Percentiles rank a stretch among this genome's conserved stretches.
These are phyloP conservation scores for Rickenella mellea DNA, from an alignment of 768 basidiomycete species.

Conservation along the genomic window DNA sequence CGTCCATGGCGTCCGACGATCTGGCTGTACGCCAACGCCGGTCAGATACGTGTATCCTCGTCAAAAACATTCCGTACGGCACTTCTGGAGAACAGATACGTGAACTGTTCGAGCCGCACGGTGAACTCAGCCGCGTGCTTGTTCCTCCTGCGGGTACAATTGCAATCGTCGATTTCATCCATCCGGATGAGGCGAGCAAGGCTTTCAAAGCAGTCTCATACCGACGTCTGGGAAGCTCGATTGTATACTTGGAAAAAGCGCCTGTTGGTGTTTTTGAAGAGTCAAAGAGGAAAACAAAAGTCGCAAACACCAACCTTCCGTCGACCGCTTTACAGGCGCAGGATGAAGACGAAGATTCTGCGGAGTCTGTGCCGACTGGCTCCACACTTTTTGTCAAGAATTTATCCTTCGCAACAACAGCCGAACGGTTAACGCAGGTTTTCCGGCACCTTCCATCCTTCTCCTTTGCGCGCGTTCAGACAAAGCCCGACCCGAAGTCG, in stretches of 20 bases:
- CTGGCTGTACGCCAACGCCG: conserved; percentile 21
- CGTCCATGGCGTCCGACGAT: conserved; percentile 17
- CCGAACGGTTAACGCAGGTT: conserved; percentile 56
- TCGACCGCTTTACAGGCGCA: conserved; percentile 16
- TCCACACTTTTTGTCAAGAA: conserved; percentile 94
- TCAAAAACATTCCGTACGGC: conserved; percentile 95
- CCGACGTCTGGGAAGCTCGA: conserved; percentile 76
- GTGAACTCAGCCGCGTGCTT: conserved; percentile 58
- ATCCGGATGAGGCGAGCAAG: conserved; percentile 55
- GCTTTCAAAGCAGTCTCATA: conserved; percentile 84
- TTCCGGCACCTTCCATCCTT: conserved; percentile 74
- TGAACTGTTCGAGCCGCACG: conserved; percentile 71
- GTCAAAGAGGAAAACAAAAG: conserved; percentile 10
- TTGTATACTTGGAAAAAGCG: conserved; percentile 90
- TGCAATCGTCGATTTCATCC: conserved; percentile 82
- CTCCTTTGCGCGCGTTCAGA: conserved; percentile 83
- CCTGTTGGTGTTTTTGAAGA: conserved; percentile 74
- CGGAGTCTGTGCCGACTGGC: conserved; percentile 39
- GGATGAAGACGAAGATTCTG: conserved; percentile 17
- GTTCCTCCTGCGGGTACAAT: conserved; percentile 91
- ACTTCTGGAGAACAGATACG: conserved; percentile 69
- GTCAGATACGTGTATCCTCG: conserved; percentile 78
- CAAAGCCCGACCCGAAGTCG: conserved; percentile 74
- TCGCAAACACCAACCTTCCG: conserved; percentile 22
- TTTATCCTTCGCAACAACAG: conserved; percentile 83